Percentiles rank a stretch among this genome's conserved stretches.
Conservation (phyloP, 2,329 filamentous ascomycete species). For the Apiospora saccharicola region DNA sequence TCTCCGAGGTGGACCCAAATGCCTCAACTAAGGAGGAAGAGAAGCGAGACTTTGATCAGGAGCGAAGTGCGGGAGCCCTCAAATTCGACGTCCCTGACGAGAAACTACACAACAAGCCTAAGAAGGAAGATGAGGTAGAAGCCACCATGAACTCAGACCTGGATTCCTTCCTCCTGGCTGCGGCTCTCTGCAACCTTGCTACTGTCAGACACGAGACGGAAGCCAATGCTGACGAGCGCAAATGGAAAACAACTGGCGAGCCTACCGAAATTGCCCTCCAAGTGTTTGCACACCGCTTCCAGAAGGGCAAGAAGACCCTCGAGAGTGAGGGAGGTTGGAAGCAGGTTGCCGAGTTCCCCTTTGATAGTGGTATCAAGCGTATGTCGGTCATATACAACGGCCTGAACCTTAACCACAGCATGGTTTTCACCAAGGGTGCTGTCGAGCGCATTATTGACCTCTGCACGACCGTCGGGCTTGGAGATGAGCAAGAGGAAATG, state of each 20-base stretch:
- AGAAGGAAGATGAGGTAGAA: constrained; percentile 42
- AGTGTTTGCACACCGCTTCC: constrained; percentile 76
- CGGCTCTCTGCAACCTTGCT: constrained; percentile 72
- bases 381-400: constrained; percentile 78
- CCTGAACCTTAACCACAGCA: constrained; percentile 53
- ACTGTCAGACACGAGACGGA: constrained; percentile 63
- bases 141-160: constrained; percentile 59
- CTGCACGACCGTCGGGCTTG: constrained; percentile 56
- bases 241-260: constrained; percentile 74
- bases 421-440: constrained; percentile 69
- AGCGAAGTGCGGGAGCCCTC: constrained; percentile 66
- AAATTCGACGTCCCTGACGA: constrained; percentile 70
- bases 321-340: constrained; percentile 63
- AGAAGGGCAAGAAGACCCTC: constrained; percentile 61
- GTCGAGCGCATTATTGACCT: constrained; percentile 67
- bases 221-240: constrained; percentile 58
- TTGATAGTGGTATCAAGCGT: constrained; percentile 79
- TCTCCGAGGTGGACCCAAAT: constrained; percentile 45
- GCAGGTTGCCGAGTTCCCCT: constrained; percentile 76
- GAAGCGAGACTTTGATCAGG: constrained; percentile 64
- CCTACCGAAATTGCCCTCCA: constrained; percentile 81
- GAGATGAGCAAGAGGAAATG: constrained; percentile 51
- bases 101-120: constrained; percentile 52
- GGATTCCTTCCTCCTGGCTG: constrained; percentile 59
- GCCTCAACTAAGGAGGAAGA: constrained; percentile 46